phyloP scores from a whole-genome alignment of 2,329 filamentous ascomycete genomes.

The Beauveria rudraprayagi region DNA sequence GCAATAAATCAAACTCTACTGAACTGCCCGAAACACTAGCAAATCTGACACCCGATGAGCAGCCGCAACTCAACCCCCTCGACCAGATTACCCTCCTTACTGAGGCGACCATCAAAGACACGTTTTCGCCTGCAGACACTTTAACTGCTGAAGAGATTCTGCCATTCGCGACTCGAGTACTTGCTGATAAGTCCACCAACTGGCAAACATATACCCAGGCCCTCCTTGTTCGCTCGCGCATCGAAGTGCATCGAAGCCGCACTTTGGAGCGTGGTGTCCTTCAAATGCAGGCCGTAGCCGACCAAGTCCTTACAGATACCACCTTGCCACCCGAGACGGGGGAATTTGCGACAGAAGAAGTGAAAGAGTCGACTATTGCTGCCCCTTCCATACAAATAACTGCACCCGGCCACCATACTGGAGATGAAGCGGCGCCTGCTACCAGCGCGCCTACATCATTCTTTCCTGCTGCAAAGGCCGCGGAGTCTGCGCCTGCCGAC shows the following conservation, averaged over 20 bases:
- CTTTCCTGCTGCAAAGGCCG: slow-evolving; percentile 64
- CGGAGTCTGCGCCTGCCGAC: slow-evolving; percentile 69
- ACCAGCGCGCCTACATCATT: slow-evolving; percentile 60
- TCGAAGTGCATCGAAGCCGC: slow-evolving; percentile 78
- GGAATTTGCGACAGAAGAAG: slow-evolving; percentile 20
- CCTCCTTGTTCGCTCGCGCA: slow-evolving; percentile 77
- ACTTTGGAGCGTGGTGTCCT: slow-evolving; percentile 85
- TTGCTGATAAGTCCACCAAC: slow-evolving; percentile 83
- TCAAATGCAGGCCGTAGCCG: slow-evolving; percentile 89
- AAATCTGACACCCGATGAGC: slow-evolving; percentile 64
- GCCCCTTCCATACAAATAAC: slow-evolving; percentile 41
- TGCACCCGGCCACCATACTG: slow-evolving; percentile 22
- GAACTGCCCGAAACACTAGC: slow-evolving; percentile 53
- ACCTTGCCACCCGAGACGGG: slow-evolving; percentile 26
- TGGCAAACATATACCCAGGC: slow-evolving; percentile 98
- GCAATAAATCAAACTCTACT: slow-evolving; percentile 27
- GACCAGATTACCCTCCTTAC: slow-evolving; percentile 89
- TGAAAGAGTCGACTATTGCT: slow-evolving; percentile 20
- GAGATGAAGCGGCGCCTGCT: slow-evolving; percentile 15
- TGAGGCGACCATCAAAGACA: slow-evolving; percentile 82
- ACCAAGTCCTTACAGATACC: slow-evolving; percentile 89
- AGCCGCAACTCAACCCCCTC: slow-evolving; percentile 72
- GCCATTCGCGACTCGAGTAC: slow-evolving; percentile 81
- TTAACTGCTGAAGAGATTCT: slow-evolving; percentile 89
- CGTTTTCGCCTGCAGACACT: slow-evolving; percentile 71